A percentile compares a stretch with the other conserved stretches of the same genome.
Conservation (phyloP, 73 alveolate species). For the Paraurostyla sp. region DNA sequence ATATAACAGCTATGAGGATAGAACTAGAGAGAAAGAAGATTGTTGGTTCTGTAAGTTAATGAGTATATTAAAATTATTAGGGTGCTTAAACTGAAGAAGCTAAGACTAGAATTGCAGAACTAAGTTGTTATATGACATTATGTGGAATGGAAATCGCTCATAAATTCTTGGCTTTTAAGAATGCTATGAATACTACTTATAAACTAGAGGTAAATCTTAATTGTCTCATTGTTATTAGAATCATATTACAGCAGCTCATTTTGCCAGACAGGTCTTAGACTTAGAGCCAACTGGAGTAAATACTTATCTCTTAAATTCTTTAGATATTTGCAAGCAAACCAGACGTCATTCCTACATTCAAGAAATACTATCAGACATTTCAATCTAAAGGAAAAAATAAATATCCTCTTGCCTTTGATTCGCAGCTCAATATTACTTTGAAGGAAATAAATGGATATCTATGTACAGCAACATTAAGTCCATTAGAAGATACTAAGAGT, state of each 20-base stretch:
- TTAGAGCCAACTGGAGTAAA: constrained; percentile 71
- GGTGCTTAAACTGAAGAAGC: neutral
- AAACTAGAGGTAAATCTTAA: too few relatives aligned
- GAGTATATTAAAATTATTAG: too few relatives aligned
- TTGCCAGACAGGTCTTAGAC: constrained; percentile 59
- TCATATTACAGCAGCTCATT: constrained; percentile 73
- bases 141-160: constrained; percentile 63
- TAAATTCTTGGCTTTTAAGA: constrained; percentile 69
- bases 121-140: constrained; percentile 68
- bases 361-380: constrained; percentile 73
- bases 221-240: too few relatives aligned
- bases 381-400: constrained; percentile 66
- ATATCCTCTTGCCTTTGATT: constrained; percentile 23
- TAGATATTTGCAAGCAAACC: constrained; percentile 68
- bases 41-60: constrained; percentile 12
- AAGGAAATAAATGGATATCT: constrained; percentile 54
- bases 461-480: constrained; percentile 43
- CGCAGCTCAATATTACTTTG: neutral
- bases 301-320: neutral
- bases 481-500: neutral
- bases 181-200: constrained; percentile 67
- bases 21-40: constrained; percentile 70
- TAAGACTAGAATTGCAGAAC: constrained; percentile 48
- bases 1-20: constrained; percentile 70
- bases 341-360: constrained; percentile 55